These are phyloP conservation scores for Chytriomyces sp. DNA, from an alignment of 192 early-diverging fungal species.

Conservation along the genomic window DNA sequence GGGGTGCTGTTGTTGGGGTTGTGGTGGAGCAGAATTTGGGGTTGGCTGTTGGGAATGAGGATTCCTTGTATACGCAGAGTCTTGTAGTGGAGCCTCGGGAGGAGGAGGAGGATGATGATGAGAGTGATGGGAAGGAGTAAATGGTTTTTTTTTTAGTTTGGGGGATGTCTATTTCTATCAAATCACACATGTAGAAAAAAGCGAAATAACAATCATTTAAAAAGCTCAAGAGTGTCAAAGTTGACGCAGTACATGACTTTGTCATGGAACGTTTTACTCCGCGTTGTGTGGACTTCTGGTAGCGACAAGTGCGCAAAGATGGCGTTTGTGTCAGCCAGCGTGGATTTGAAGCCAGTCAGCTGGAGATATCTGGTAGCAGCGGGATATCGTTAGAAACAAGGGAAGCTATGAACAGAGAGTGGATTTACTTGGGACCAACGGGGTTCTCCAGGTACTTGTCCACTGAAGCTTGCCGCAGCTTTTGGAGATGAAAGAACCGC, in stretches of 20 bases:
- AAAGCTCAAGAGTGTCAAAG: constrained; percentile 20
- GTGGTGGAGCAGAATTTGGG: not conserved
- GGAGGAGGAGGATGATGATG: constrained; percentile 45
- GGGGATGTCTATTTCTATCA: not conserved
- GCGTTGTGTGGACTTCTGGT: constrained; percentile 31
- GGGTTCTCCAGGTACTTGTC: constrained; percentile 28
- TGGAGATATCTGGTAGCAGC: constrained; percentile 21
- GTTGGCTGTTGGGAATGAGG: constrained; percentile 39
- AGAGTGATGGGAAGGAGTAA: constrained; percentile 16
- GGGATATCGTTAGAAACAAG: not conserved
- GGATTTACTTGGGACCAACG: constrained; percentile 8
- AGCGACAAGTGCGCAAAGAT: constrained; percentile 23
- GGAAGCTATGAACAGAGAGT: not conserved
- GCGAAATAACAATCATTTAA: constrained; percentile 1
- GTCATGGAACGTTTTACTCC: constrained; percentile 26
- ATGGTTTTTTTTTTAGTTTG: too few species aligned
- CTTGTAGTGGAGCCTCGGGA: constrained; percentile 54
- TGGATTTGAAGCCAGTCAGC: constrained; percentile 12
- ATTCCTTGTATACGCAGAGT: constrained; percentile 49
- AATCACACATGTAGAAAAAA: not conserved
- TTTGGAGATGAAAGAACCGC: not conserved
- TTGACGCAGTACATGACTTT: constrained; percentile 16
- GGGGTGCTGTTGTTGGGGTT: too few species aligned
- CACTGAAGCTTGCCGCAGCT: constrained; percentile 10
- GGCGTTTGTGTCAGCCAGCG: not conserved